Percentiles rank a stretch among this genome's conserved stretches.
These are phyloP conservation scores for Herpetomonas samuelpessoai DNA, from an alignment of 208 protist genomes.

Conservation along the genomic window DNA sequence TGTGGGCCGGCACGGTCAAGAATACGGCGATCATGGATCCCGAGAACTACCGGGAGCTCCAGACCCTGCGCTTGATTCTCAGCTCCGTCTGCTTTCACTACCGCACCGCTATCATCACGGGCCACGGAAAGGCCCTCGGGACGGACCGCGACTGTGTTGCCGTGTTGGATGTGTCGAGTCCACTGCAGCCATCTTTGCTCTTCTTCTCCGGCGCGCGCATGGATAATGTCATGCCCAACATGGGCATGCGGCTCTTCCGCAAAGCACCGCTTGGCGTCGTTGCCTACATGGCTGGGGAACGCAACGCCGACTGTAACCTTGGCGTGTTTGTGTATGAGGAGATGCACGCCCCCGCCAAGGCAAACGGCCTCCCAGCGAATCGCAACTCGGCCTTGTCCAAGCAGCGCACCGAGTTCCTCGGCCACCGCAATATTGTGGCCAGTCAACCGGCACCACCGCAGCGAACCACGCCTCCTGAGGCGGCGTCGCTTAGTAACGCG, in stretches of 20 bases:
- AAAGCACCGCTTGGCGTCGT: slow-evolving; percentile 55
- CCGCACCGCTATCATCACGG: slow-evolving; percentile 67
- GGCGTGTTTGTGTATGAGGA: slow-evolving; percentile 77
- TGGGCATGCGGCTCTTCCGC: slow-evolving; percentile 65
- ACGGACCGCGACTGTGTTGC: slow-evolving; percentile 46
- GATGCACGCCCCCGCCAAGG: slow-evolving; percentile 10
- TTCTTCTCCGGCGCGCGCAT: slow-evolving; percentile 54
- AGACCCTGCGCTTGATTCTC: slow-evolving; percentile 43
- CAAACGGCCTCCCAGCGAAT: background rate
- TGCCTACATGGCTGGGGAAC: slow-evolving; percentile 36
- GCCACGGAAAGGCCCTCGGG: slow-evolving; percentile 45
- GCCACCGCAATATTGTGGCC: slow-evolving; percentile 1
- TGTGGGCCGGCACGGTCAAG: slow-evolving; percentile 64
- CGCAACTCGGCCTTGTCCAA: slow-evolving; percentile 13
- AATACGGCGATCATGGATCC: slow-evolving; percentile 67
- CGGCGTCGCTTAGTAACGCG: background rate
- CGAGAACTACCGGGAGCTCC: slow-evolving; percentile 36
- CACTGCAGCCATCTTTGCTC: slow-evolving; percentile 44
- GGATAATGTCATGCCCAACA: slow-evolving; percentile 23
- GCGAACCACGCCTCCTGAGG: background rate
- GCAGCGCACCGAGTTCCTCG: slow-evolving; percentile 43
- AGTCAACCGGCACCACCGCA: background rate
- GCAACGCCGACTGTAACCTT: slow-evolving; percentile 39
- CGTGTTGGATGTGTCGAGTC: slow-evolving; percentile 67
- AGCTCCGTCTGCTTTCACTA: slow-evolving; percentile 65